Conservation (phyloP, 306 rosid species). For the Quercus alba region DNA sequence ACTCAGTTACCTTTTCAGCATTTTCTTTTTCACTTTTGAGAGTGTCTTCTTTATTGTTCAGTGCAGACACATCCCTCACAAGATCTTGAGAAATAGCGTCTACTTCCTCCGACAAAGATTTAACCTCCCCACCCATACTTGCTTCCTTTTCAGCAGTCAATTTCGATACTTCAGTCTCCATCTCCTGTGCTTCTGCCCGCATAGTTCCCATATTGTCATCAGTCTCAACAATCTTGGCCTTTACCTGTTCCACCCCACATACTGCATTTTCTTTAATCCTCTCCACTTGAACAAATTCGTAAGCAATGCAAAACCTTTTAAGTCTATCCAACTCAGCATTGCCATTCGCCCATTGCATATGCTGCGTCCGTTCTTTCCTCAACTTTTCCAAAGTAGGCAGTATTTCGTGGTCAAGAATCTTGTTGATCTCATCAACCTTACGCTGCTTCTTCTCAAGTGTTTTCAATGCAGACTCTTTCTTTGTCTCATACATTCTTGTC, state of each 20-base stretch:
- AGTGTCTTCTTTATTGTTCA: constrained; percentile 75
- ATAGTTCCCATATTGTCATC: constrained; percentile 43
- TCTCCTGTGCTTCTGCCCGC: constrained; percentile 59
- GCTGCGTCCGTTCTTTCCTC: constrained; percentile 85
- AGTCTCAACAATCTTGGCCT: constrained; percentile 61
- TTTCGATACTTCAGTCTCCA: constrained; percentile 61
- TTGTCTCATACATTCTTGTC: constrained; percentile 96
- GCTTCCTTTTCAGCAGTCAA: constrained; percentile 85
- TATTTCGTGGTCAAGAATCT: constrained; percentile 93
- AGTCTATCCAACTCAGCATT: constrained; percentile 89
- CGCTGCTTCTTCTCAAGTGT: constrained; percentile 98
- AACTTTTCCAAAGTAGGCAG: constrained; percentile 94
- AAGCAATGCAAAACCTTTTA: constrained; percentile 82
- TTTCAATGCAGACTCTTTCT: constrained; percentile 94
- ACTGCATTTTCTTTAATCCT: constrained; percentile 70
- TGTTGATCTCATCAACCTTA: constrained; percentile 95
- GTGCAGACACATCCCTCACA: constrained; percentile 69
- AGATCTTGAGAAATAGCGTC: constrained; percentile 71
- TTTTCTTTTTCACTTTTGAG: constrained; percentile 71
- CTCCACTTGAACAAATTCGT: constrained; percentile 75
- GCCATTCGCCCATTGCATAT: constrained; percentile 99
- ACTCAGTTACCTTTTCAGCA: constrained; percentile 56
- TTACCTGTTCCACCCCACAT: constrained; percentile 69
- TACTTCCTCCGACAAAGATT: constrained; percentile 68
- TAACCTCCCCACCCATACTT: constrained; percentile 86